Evolutionary conservation across 2,329 filamentous ascomycete species (phyloP), one percentile per base, ranked within the genome.

Genomic region (Trichoderma arundinaceum): DNA sequence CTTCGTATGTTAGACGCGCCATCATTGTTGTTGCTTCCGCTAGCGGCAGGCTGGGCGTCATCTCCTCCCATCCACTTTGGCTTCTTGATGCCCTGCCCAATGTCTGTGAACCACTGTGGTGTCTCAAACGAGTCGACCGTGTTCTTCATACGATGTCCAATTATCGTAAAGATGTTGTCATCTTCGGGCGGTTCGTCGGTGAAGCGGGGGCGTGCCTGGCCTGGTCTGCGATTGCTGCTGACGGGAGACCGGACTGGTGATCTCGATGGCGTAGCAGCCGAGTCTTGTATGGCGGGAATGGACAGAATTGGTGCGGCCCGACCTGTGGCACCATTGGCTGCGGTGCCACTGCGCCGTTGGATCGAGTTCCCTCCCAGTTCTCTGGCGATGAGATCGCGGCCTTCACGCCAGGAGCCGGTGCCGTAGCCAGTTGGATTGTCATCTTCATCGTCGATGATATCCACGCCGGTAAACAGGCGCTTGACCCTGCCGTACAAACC

Each of bases 351-450:
- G 57, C 83, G 80, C 66, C 82, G 79, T 56, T 84, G 78, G 48
- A 84, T 82, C 3, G 85, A 84, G 41, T 83, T 85, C 13, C 90
- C 90, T 67, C 89, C 87, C 7, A 94, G 78, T 74, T 98, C 95
- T 33, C 92, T 87, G 69, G 97, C 92, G 68, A 99, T 96, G 33
- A 99, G 84, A 57, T 94, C 90, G 58, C 92, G 86, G 3, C 95
- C 95, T 79, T 98, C 95, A 53, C 94, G 88, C 95, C 94, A 98
- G 1, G 90, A 90, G 1, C 92, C 92, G 0, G 89, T 88, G 13
- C 92, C 92, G 69, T 90, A 92, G 3, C 86, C 86, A 2, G 82
- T 82, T 7, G 83, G 81, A 57, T 86, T 86, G 32, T 88, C 87
- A 19, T 87, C 86, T 13, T 90, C 90, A 44, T 94, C 91, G 41